phyloP scores from a whole-genome alignment of 2,329 filamentous ascomycete species.

The Sporothrix phasma region DNA sequence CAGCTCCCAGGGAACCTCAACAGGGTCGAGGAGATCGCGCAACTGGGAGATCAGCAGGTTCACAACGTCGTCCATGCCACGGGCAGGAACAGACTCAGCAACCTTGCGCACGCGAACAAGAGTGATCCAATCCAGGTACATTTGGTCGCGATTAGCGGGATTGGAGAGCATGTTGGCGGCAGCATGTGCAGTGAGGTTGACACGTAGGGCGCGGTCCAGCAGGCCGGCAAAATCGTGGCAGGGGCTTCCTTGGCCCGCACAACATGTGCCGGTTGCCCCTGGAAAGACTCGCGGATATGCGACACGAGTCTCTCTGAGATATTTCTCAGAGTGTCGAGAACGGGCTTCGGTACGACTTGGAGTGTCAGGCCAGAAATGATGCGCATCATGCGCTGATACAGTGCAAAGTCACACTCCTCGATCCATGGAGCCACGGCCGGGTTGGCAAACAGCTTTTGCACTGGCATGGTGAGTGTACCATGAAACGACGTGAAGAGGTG shows the following conservation, averaged over 20 bases:
- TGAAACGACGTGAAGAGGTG: constrained; percentile 92
- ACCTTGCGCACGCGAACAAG: constrained; percentile 54
- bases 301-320: constrained; percentile 73
- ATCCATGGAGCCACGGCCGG: constrained; percentile 83
- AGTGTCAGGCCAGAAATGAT: constrained; percentile 82
- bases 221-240: constrained; percentile 81
- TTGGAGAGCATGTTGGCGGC: constrained; percentile 88
- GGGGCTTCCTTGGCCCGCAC: constrained; percentile 79
- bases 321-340: constrained; percentile 76
- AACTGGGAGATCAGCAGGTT: constrained; percentile 56
- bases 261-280: constrained; percentile 75
- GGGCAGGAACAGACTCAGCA: constrained; percentile 51
- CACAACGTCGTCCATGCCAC: constrained; percentile 57
- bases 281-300: constrained; percentile 78
- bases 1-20: constrained; percentile 54
- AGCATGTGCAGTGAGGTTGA: constrained; percentile 88
- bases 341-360: constrained; percentile 80
- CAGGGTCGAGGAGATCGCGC: constrained; percentile 58
- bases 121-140: constrained; percentile 86
- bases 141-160: constrained; percentile 80
- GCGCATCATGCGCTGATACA: constrained; percentile 95
- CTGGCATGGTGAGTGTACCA: constrained; percentile 90
- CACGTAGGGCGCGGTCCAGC: constrained; percentile 75
- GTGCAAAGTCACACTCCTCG: constrained; percentile 85
- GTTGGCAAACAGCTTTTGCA: constrained; percentile 82